phyloP scores from a whole-genome alignment of 495 filamentous ascomycete genomes.

The Hypoxylon fragiforme region DNA sequence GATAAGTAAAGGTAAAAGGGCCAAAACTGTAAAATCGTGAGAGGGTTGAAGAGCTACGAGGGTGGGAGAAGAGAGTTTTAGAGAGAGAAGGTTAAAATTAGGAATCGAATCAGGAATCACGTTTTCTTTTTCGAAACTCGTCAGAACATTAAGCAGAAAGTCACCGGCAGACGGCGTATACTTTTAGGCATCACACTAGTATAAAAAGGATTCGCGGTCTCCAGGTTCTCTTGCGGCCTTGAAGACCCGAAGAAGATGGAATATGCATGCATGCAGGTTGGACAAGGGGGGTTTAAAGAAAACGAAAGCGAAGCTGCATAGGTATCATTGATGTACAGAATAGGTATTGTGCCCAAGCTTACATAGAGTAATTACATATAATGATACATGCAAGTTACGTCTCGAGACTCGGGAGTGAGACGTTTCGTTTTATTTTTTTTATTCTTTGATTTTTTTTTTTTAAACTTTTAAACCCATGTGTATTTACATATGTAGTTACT shows the following conservation, averaged over 20 bases:
- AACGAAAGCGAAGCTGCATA: conserved; percentile 10
- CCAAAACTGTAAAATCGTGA: no score
- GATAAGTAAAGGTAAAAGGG: conserved; percentile 22
- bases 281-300: background rate
- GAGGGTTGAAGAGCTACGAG: no score
- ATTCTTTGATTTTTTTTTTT: no score
- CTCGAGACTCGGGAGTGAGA: no score
- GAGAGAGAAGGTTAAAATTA: conserved; percentile 18
- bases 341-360: no score
- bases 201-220: conserved; percentile 13
- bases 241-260: conserved; percentile 4
- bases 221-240: conserved; percentile 23
- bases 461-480: no score
- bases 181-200: conserved; percentile 12
- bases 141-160: conserved; percentile 20
- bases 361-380: no score
- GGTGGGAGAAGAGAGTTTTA: conserved; percentile 15
- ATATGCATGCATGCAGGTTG: no score
- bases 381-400: conserved; percentile 10
- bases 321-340: no score
- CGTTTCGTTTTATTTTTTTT: no score
- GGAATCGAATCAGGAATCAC: conserved; percentile 27
- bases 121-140: no score
- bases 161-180: conserved; percentile 6
- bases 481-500: no score